phyloP scores from a whole-genome alignment of 805 yeast genomes.

The Metschnikowia peoriensis region DNA sequence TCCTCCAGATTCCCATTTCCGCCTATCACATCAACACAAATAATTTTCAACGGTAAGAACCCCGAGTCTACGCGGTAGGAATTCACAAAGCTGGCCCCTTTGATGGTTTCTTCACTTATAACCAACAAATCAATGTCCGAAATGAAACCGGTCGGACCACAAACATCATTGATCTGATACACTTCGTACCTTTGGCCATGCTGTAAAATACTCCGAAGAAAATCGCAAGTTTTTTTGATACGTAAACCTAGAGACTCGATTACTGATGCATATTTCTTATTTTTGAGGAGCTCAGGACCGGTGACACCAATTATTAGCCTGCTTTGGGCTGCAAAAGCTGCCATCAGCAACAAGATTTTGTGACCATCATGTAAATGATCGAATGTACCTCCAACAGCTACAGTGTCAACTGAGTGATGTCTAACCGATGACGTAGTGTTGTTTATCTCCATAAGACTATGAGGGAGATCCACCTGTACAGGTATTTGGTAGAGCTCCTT shows the following conservation, averaged over 20 bases:
- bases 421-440: background rate
- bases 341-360: conserved; percentile 72
- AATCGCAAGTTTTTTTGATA: conserved; percentile 42
- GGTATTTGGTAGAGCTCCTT: background rate
- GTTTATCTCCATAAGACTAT: background rate
- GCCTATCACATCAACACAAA: conserved; percentile 56
- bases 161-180: conserved; percentile 72
- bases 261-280: conserved; percentile 69
- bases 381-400: conserved; percentile 93
- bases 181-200: conserved; percentile 50
- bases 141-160: conserved; percentile 89
- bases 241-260: conserved; percentile 61
- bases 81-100: conserved; percentile 77
- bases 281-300: conserved; percentile 65
- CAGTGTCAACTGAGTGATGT: conserved; percentile 5
- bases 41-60: conserved; percentile 44
- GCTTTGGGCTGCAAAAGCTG: conserved; percentile 57
- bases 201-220: conserved; percentile 44
- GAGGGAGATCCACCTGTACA: background rate
- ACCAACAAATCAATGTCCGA: conserved; percentile 75
- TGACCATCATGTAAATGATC: conserved; percentile 97
- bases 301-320: conserved; percentile 80
- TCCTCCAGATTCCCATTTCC: conserved; percentile 43
- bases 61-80: conserved; percentile 56
- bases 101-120: conserved; percentile 73